Percentiles rank a stretch among this genome's conserved stretches.
Evolutionary conservation across 1,284 basidiomycete genomes (phyloP).

Genomic region (Austroboletus niveus): DNA sequence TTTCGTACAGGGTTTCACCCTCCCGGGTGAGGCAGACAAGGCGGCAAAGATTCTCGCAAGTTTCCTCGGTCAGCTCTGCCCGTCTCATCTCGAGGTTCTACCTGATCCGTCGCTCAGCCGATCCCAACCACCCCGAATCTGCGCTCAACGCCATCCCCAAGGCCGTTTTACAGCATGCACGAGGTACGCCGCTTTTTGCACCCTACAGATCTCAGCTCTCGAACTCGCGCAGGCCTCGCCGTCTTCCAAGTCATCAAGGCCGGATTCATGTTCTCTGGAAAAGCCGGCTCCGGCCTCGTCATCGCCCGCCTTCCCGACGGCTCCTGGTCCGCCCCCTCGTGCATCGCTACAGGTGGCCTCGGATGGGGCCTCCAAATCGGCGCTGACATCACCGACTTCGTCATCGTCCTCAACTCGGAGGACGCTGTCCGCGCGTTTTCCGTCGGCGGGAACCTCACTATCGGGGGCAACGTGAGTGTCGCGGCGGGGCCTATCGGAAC

Average conservation of each 20-base stretch:
- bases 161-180: constrained; percentile 85
- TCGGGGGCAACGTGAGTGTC: constrained; percentile 86
- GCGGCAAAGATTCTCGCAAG: constrained; percentile 88
- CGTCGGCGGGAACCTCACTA: constrained; percentile 92
- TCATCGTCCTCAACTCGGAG: constrained; percentile 94
- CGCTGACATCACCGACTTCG: constrained; percentile 85
- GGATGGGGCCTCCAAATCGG: constrained; percentile 97
- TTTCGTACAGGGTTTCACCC: constrained; percentile 79
- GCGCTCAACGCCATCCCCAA: constrained; percentile 96
- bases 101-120: constrained; percentile 50
- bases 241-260: constrained; percentile 95
- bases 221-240: constrained; percentile 68
- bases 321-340: constrained; percentile 95
- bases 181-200: constrained; percentile 51
- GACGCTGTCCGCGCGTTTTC: constrained; percentile 96
- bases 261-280: constrained; percentile 95
- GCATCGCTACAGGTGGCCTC: constrained; percentile 95
- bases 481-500: constrained; percentile 94
- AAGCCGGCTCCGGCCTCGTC: constrained; percentile 93
- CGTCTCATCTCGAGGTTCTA: not conserved
- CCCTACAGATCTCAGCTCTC: not conserved
- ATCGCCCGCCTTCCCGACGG: constrained; percentile 94
- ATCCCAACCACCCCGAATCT: constrained; percentile 85
- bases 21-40: constrained; percentile 88
- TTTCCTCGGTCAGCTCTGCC: constrained; percentile 71